phyloP scores from a whole-genome alignment of 2,329 filamentous ascomycete species.

The Pseudogymnoascus sp. region DNA sequence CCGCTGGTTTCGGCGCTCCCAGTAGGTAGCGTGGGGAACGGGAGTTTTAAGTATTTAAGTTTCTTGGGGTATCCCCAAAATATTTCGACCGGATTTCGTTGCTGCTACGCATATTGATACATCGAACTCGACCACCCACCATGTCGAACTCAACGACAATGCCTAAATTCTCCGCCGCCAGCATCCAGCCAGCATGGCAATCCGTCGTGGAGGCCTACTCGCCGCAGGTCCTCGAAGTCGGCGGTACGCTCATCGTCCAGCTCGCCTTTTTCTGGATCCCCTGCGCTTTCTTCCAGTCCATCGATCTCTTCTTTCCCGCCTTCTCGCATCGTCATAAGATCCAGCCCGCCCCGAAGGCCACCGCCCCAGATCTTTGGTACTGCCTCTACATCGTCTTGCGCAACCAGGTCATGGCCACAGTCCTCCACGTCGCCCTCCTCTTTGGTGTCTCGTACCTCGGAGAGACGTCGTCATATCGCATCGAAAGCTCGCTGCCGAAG shows the following conservation, averaged over 20 bases:
- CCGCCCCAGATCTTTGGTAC: conserved; percentile 34
- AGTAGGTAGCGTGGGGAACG: background rate
- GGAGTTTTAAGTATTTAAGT: conserved; percentile 2
- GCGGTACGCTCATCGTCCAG: conserved; percentile 34
- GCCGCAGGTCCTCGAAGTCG: conserved; percentile 32
- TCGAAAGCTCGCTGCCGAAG: conserved; percentile 32
- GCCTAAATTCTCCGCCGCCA: background rate
- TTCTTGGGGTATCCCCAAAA: background rate
- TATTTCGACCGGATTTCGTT: background rate
- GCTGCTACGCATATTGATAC: background rate
- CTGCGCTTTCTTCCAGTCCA: conserved; percentile 33
- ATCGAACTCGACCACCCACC: background rate
- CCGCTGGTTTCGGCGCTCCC: background rate
- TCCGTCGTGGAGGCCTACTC: conserved; percentile 19
- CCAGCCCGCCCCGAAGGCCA: conserved; percentile 42
- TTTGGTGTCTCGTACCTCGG: background rate
- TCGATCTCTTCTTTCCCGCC: conserved; percentile 37
- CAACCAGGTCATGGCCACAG: conserved; percentile 38
- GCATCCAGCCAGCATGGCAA: conserved; percentile 6
- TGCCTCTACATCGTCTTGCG: conserved; percentile 37
- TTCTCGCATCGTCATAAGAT: conserved; percentile 47
- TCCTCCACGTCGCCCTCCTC: conserved; percentile 24
- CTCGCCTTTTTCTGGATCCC: conserved; percentile 40
- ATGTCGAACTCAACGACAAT: conserved; percentile 10
- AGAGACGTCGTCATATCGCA: conserved; percentile 1